Evolutionary conservation across 2,329 filamentous ascomycete species (phyloP), one percentile per base, ranked within the genome.

Genomic region (Cladophialophora exuberans): DNA sequence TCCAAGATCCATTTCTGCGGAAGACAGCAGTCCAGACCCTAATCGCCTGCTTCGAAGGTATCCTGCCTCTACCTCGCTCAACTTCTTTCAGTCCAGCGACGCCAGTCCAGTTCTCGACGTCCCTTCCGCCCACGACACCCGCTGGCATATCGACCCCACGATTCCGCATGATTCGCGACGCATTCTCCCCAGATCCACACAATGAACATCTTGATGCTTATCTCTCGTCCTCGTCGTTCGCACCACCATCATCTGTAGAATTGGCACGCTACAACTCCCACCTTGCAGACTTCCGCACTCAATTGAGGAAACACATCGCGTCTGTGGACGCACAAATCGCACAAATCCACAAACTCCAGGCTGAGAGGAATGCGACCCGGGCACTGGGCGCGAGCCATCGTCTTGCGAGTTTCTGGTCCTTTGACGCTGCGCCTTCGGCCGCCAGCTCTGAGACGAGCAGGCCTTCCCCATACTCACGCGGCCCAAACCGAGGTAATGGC

Each of bases 1-100:
- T 54, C 6, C 54, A 62, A 33, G 48, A 57, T 7, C 55, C 61
- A 2, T 33, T 36, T 13, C 45, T 56, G 38, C 52, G 61, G 36
- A 58, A 62, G 50, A 62, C 57, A 11, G 61, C 59, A 4, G 49
- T 65, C 13, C 56, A 61, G 13, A 62, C 60, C 15, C 61, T 64
- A 26, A 63, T 63, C 25, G 55, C 59, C 6, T 49, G 45, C 28
- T 63, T 54, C 28, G 62, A 64, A 55, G 60, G 56, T 3, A 38
- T n/a, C 9, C 36, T 54, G 6, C 62, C 61, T 28, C 20, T 57
- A 15, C 31, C 50, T 6, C 41, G 36, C 7, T 45, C 51, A 6
- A 18, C 33, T 6, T 46, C 43, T 6, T n/a, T 43, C 2, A n/a
- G n/a, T n/a, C n/a, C n/a, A n/a, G n/a, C n/a, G n/a, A n/a, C n/a